Conservation (phyloP, 352 stramenopile genomes). For the Phytophthora capsici region DNA sequence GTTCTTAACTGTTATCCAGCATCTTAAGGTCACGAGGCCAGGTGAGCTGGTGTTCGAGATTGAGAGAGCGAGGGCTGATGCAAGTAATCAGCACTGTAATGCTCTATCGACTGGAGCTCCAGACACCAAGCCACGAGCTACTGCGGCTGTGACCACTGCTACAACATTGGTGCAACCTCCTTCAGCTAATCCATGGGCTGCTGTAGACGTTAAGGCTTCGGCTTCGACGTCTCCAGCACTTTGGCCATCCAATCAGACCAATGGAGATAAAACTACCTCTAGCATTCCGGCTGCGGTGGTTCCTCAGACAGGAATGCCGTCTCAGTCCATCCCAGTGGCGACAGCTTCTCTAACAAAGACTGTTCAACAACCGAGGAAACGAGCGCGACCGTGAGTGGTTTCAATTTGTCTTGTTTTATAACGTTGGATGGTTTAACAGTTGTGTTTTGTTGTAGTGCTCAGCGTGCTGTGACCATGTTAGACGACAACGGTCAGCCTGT, state of each 20-base stretch:
- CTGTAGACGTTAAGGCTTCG: neutral
- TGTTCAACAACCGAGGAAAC: conserved; percentile 46
- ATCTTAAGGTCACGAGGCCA: conserved; percentile 59
- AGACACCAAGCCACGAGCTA: neutral
- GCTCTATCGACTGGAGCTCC: neutral
- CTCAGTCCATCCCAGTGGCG: conserved; percentile 11
- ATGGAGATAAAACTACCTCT: neutral
- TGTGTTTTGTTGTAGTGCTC: conserved; percentile 11
- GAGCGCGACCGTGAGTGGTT: conserved; percentile 48
- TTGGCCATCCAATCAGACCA: conserved; percentile 11
- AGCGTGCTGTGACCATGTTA: conserved; percentile 28
- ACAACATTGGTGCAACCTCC: neutral
- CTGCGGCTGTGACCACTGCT: neutral
- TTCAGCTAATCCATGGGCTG: conserved; percentile 4
- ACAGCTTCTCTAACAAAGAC: neutral
- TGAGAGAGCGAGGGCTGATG: conserved; percentile 32
- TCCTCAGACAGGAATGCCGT: conserved; percentile 6
- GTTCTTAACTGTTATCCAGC: conserved; percentile 63
- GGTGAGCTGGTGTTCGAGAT: conserved; percentile 68
- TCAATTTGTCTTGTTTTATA: neutral
- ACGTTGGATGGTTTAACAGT: neutral
- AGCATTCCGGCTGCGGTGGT: neutral
- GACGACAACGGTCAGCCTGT: conserved; percentile 36
- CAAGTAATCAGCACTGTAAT: neutral
- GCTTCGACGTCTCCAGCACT: neutral